These are phyloP conservation scores for Mesostigma viride DNA, from an alignment of 139 green algal species.

Conservation along the genomic window DNA sequence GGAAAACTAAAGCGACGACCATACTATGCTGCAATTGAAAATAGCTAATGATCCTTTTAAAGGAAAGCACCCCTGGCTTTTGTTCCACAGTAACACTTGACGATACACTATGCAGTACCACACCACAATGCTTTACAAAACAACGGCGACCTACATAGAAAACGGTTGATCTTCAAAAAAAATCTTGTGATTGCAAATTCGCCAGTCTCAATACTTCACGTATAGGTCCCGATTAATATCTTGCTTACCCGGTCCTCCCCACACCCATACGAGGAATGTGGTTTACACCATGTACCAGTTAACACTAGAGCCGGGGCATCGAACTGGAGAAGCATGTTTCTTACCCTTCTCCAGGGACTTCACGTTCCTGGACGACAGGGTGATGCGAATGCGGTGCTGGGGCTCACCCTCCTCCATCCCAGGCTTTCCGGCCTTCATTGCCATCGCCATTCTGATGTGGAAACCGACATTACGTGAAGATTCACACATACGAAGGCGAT, in stretches of 20 bases:
- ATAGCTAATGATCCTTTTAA: neutral
- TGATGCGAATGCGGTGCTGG: constrained; percentile 95
- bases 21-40: too few species aligned
- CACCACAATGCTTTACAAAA: neutral
- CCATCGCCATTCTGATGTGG: neutral
- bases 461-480: too few species aligned
- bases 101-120: neutral
- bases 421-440: constrained; percentile 19
- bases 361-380: constrained; percentile 89
- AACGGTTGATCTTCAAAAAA: constrained; percentile 9
- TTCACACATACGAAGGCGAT: too few species aligned
- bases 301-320: neutral
- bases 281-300: neutral
- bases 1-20: too few species aligned
- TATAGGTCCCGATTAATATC: neutral
- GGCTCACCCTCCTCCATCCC: constrained; percentile 54
- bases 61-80: neutral
- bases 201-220: neutral
- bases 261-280: neutral
- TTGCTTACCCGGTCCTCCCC: neutral
- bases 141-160: neutral
- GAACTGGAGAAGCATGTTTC: neutral
- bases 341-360: constrained; percentile 88
- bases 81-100: neutral
- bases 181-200: neutral